Base-by-base conservation (phyloP, 73 alveolate species). In the Uronychia setigera region DNA sequence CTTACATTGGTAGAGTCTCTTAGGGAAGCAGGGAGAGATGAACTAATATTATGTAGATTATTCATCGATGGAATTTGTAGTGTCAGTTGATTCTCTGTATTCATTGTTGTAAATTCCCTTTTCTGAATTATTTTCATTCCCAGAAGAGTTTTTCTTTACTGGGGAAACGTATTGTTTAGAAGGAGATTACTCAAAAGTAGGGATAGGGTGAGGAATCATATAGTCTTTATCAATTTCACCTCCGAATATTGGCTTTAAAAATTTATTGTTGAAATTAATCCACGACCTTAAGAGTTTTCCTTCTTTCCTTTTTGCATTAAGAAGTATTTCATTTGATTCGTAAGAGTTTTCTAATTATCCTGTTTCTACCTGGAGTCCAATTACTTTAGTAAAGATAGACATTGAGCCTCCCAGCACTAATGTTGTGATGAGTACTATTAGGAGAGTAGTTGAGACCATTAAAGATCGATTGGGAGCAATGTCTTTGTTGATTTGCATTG, bases 401-500 rank as follows among this genome's bases (percentile, higher is more conserved):
- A 96, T 89, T 28, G 94, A 74, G 27, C 96, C 97, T 0, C 97
- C 97, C 74, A 94, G 89, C 32, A 95, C 92, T 33, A 96, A 80
- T 46, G 98, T 94, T 0, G 98, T 87, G 35, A 96, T 82, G 58
- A 96, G 86, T 26, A 95, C 98, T 30, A 96, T 88, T 33, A 96
- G 92, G 67, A 94, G 85, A 29, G 98, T 92, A 0, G 97, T 74
- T 1, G 94, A 85, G 11, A 89, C 93, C 34, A 96, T 59, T 11
- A 91, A 77, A 74, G 90, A 92, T 77, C 87, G 78, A 80, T 96
- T 90, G 26, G 88, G 93, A 31, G 94, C 78, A 1, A 88, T 13
- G 27, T 88, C 28, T 19, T 98, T 91, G 57, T 92, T 94, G 0
- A 97, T 95, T 77, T 96, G 89, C 13, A 97, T 84, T 46, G 97